A percentile compares a stretch with the other conserved stretches of the same genome.
These are phyloP conservation scores for Picea glauca DNA, from an alignment of 75 land plant species.

Conservation along the genomic window DNA sequence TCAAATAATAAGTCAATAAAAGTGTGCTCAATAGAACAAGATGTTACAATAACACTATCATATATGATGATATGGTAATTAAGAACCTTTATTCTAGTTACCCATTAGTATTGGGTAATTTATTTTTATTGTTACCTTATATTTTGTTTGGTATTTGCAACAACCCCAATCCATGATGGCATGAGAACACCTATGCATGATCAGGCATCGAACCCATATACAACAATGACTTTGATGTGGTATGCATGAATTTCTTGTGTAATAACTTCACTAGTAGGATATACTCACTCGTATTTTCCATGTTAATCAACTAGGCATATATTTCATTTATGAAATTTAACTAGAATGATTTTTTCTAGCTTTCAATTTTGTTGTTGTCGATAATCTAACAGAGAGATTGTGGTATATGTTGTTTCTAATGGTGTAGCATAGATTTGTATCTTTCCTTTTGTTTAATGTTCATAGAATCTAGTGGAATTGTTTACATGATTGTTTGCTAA, in stretches of 20 bases:
- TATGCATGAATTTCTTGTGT: conserved; percentile 3
- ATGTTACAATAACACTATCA: too few relatives aligned
- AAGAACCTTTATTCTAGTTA: too few relatives aligned
- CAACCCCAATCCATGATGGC: conserved; percentile 95
- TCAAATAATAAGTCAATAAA: too few relatives aligned
- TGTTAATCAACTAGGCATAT: neutral
- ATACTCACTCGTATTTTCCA: neutral
- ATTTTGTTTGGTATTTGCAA: conserved; percentile 26
- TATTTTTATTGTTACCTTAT: neutral
- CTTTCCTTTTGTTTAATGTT: too few relatives aligned
- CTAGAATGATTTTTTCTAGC: neutral
- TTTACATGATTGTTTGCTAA: too few relatives aligned
- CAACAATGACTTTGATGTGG: conserved; percentile 93
- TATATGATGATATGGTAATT: too few relatives aligned
- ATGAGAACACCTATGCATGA: conserved; percentile 99
- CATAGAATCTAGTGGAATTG: too few relatives aligned
- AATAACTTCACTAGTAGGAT: neutral
- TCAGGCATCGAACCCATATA: conserved; percentile 93
- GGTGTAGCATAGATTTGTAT: too few relatives aligned
- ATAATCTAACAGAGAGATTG: neutral
- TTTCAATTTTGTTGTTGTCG: neutral
- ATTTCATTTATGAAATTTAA: neutral
- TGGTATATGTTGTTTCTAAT: too few relatives aligned
- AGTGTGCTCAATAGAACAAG: too few relatives aligned
- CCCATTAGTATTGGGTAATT: neutral